Evolutionary conservation across 116 monocot genomes (phyloP).

Genomic region (Iris pallida): DNA sequence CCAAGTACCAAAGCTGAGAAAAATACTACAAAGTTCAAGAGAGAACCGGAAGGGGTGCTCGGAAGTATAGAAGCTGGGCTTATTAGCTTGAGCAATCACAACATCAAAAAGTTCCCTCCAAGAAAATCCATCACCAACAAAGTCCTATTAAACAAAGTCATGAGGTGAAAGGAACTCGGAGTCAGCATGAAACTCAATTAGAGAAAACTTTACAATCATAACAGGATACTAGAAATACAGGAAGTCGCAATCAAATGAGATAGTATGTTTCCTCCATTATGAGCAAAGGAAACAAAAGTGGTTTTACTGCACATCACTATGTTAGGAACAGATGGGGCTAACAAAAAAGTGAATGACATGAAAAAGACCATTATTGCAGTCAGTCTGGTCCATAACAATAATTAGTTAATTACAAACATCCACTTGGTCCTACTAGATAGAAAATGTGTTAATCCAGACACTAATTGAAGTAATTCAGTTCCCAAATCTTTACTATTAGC

Average conservation of each 20-base stretch:
- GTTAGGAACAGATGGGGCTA: neutral
- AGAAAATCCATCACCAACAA: constrained; percentile 37
- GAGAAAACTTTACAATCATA: no score
- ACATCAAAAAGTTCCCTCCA: constrained; percentile 99
- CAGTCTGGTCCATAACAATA: neutral
- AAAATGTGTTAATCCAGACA: neutral
- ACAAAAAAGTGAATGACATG: neutral
- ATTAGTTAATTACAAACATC: neutral
- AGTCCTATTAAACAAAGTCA: constrained; percentile 41
- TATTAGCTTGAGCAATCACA: constrained; percentile 93
- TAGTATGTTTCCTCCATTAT: no score
- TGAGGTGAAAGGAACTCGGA: neutral
- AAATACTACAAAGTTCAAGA: neutral
- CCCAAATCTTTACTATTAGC: no score
- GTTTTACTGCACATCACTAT: neutral
- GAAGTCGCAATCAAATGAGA: no score
- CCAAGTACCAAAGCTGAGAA: neutral
- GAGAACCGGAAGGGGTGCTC: constrained; percentile 90
- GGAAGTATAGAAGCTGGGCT: constrained; percentile 88
- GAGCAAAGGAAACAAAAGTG: no score
- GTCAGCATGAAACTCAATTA: neutral
- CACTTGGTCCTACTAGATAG: neutral
- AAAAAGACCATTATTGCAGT: neutral
- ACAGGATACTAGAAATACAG: no score
- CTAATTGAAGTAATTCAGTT: neutral